Base-by-base conservation (phyloP, 306 rosid genomes). In the Geum urbanum region DNA sequence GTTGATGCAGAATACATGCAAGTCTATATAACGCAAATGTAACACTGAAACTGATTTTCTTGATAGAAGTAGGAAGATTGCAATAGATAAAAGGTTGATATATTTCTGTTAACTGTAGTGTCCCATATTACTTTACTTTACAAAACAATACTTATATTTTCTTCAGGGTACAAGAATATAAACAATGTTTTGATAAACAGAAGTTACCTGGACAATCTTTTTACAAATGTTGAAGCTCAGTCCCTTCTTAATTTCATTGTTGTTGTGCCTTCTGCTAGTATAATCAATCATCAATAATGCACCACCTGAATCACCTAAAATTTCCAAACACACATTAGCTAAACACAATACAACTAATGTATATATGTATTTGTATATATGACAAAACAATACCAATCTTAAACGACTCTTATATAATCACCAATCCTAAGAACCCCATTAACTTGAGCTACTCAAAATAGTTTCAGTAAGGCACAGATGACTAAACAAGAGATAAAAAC, bases 141-240 rank as follows among this genome's bases (percentile, higher is more conserved):
- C 57, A n/a, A 52, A 52, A 52, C 0, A 52, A 52, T 52, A 18
- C 57, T 16, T 3, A 8, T 52, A 9, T 9, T 9, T 19, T 55
- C 6, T 55, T 55, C 37, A 55, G 37, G 10, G 7, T 37, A 22
- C 10, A 27, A 13, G n/a, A n/a, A n/a, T n/a, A n/a, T n/a, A n/a
- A n/a, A n/a, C 41, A 74, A 74, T 41, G 6, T 67, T 47, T 5
- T 46, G 10, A 63, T 15, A n/a, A 13, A 15, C 6, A 72, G 70
- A 45, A 35, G 72, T 48, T 77, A 88, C 96, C 86, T 86, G 86
- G 64, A 85, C 95, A 66, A 90, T 60, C 50, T 79, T 87, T 70
- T 83, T 86, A 83, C 90, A 90, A 75, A 87, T 72, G 75, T 75
- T 81, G 82, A 90, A 88, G 83, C 90, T 88, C 63, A 88, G 74